Conservation (phyloP, 2,329 filamentous ascomycete genomes). For the Elsinoe australis region DNA sequence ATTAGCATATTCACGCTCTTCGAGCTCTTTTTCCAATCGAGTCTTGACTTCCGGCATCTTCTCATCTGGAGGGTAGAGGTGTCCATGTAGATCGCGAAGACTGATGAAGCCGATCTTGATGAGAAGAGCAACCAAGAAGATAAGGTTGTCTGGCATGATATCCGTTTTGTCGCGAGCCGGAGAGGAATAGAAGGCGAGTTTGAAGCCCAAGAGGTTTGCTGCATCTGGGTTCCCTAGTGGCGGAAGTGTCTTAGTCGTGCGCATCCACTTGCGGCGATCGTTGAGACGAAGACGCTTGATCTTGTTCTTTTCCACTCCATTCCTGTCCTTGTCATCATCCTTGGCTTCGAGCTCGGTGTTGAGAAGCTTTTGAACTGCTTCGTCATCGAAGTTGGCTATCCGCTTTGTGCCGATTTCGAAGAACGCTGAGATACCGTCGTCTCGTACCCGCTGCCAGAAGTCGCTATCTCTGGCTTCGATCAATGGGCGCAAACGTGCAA, state of each 20-base stretch:
- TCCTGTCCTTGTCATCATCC: slow-evolving; percentile 29
- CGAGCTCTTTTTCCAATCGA: slow-evolving; percentile 65
- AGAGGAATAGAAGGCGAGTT: slow-evolving; percentile 89
- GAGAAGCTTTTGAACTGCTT: slow-evolving; percentile 29
- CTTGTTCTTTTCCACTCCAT: slow-evolving; percentile 33
- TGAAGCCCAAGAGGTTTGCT: slow-evolving; percentile 92
- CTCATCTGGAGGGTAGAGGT: slow-evolving; percentile 78
- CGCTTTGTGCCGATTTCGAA: slow-evolving; percentile 77
- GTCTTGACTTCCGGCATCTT: slow-evolving; percentile 68
- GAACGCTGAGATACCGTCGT: slow-evolving; percentile 72
- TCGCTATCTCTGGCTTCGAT: slow-evolving; percentile 59
- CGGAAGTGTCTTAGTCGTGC: slow-evolving; percentile 70
- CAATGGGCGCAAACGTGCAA: slow-evolving; percentile 41
- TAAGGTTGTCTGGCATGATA: slow-evolving; percentile 79
- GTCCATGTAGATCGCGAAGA: slow-evolving; percentile 79
- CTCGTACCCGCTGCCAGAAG: slow-evolving; percentile 76
- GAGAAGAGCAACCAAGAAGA: slow-evolving; percentile 82
- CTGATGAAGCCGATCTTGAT: slow-evolving; percentile 98
- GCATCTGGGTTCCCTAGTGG: slow-evolving; percentile 83
- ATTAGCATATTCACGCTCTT: slow-evolving; percentile 65
- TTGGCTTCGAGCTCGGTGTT: slow-evolving; percentile 27
- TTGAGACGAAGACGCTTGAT: slow-evolving; percentile 43
- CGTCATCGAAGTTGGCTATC: slow-evolving; percentile 52
- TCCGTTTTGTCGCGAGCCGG: slow-evolving; percentile 66
- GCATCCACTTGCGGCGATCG: slow-evolving; percentile 65